phyloP scores from a whole-genome alignment of 1,284 basidiomycete species.

The Athelia psychrophila region DNA sequence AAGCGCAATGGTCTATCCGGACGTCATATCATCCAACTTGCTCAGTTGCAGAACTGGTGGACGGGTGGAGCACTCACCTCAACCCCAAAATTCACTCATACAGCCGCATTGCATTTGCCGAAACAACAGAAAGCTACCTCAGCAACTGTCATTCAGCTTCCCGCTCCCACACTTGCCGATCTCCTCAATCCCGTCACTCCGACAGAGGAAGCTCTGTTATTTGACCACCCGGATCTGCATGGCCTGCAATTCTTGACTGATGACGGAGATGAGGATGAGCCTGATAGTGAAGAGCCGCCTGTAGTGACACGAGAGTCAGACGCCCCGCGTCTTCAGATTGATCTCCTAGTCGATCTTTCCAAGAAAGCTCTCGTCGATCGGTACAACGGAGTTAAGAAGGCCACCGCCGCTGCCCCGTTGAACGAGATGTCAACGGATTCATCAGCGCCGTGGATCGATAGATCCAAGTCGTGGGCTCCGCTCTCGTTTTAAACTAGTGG shows the following conservation, averaged over 20 bases:
- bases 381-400: neutral
- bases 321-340: neutral
- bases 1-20: conserved; percentile 10
- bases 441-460: too few species aligned
- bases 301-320: neutral
- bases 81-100: conserved; percentile 5
- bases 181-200: neutral
- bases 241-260: neutral
- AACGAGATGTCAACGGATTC: too few species aligned
- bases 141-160: neutral
- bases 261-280: neutral
- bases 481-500: too few species aligned
- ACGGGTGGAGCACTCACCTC: conserved; percentile 6
- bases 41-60: conserved; percentile 10
- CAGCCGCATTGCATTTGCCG: conserved; percentile 2
- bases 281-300: neutral
- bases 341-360: neutral
- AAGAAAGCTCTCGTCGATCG: neutral
- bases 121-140: neutral
- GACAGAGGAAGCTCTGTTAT: neutral
- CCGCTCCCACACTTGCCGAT: neutral
- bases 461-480: too few species aligned
- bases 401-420: too few species aligned
- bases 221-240: neutral
- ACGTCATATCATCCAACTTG: conserved; percentile 8